A percentile compares a stretch with the other conserved stretches of the same genome.
Evolutionary conservation across 2,329 filamentous ascomycete species (phyloP).

Genomic region (Tolypocladium tropicale): DNA sequence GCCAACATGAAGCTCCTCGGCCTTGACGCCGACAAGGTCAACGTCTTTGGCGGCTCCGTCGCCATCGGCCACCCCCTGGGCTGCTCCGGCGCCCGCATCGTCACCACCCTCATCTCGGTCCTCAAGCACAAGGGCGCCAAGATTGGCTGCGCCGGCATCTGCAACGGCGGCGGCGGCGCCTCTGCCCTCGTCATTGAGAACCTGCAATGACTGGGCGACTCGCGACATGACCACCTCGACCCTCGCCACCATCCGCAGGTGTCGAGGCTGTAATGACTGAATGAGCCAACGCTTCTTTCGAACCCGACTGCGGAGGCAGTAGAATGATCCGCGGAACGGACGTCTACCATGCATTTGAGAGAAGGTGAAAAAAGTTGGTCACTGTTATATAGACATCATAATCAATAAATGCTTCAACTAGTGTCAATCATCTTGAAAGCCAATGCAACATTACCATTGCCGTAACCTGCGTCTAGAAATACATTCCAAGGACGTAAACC

Average conservation of each 20-base stretch:
- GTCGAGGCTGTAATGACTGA: slow-evolving; percentile 6
- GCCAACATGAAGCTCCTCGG: slow-evolving; percentile 90
- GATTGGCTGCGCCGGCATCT: slow-evolving; percentile 90
- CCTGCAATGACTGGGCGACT: slow-evolving; percentile 39
- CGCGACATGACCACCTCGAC: slow-evolving; percentile 17
- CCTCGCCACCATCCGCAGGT: neutral
- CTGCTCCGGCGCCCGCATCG: slow-evolving; percentile 85
- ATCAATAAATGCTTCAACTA: neutral
- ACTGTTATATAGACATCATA: neutral
- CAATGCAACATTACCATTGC: neutral
- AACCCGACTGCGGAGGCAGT: neutral
- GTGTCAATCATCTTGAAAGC: neutral
- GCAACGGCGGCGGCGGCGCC: slow-evolving; percentile 94
- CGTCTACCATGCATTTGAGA: neutral
- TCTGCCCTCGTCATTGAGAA: slow-evolving; percentile 87
- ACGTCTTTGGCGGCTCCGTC: slow-evolving; percentile 89
- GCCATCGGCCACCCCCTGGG: slow-evolving; percentile 93
- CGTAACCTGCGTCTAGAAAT: neutral
- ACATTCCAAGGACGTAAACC: neutral
- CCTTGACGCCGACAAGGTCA: slow-evolving; percentile 76
- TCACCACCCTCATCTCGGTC: slow-evolving; percentile 82
- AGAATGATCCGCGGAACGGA: neutral
- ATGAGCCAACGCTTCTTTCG: neutral
- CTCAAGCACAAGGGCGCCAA: slow-evolving; percentile 85
- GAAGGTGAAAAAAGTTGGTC: neutral